Percentiles rank a stretch among this genome's conserved stretches.
phyloP scores from a whole-genome alignment of 2,329 filamentous ascomycete species.

The Elsinoe ampelina region DNA sequence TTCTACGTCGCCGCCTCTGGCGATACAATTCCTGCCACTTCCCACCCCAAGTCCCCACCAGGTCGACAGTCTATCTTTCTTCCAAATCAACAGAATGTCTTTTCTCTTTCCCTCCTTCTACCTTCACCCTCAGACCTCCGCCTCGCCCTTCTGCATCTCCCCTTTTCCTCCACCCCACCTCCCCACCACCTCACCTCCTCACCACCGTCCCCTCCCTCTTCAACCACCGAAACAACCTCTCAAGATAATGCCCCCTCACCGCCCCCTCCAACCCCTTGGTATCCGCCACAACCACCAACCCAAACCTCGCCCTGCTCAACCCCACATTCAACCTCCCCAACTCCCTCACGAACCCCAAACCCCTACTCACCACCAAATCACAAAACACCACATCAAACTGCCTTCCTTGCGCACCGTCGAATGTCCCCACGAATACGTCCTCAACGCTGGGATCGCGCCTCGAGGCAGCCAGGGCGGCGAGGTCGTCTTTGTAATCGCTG shows the following conservation, averaged over 20 bases:
- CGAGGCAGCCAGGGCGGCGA: neutral
- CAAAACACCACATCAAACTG: neutral
- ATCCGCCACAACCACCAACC: neutral
- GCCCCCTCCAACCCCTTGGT: neutral
- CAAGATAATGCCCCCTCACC: neutral
- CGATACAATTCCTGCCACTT: too few species aligned
- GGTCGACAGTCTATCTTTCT: too few species aligned
- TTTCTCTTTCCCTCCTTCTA: too few species aligned
- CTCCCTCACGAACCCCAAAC: neutral
- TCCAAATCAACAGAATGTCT: too few species aligned
- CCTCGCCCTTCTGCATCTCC: neutral
- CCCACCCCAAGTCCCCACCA: too few species aligned
- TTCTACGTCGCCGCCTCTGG: too few species aligned
- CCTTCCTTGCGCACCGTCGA: neutral
- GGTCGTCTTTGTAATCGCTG: neutral
- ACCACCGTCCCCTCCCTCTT: neutral
- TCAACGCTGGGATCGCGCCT: neutral
- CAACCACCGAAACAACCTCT: neutral
- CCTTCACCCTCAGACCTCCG: too few species aligned
- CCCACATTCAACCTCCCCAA: neutral
- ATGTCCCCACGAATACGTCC: conserved; percentile 1
- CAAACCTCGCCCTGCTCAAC: neutral
- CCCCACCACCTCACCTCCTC: neutral
- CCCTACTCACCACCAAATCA: neutral
- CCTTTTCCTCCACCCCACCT: neutral